Evolutionary conservation across 2,329 filamentous ascomycete genomes (phyloP), one percentile per base, ranked within the genome.

Genomic region (Seiridium cupressi): DNA sequence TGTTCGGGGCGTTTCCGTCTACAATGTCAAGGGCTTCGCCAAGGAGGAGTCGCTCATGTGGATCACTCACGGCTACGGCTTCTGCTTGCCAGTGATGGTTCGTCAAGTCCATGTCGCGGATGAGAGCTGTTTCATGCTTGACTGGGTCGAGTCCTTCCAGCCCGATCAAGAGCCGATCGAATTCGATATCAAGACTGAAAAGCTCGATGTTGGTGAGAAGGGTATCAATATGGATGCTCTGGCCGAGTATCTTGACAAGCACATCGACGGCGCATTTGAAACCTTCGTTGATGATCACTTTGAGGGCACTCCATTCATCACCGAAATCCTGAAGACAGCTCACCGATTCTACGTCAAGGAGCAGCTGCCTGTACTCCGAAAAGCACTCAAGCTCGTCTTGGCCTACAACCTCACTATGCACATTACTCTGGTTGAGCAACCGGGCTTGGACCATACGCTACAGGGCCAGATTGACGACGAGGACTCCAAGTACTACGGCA

Each of bases 211-310:
- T 61, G 93, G 93, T 57, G 89, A 91, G 72, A 92, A 96, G 70
- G 93, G 94, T 60, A 88, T 98, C 69, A 93, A 90, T 56, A 86
- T 86, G 36, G 85, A 90, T 51, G 87, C 92, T 64, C 81, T 98
- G 46, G 92, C 91, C 3, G 92, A 97, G 72, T 98, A 98, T 72
- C 88, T 98, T 38, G 93, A 98, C 78, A 92, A 92, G 74, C 93
- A 98, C 77, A 92, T 98, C 63, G 93, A 97, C 69, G 88, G 89
- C 46, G 91, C 90, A 59, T 97, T 97, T 70, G 93, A 97, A 78
- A 87, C 89, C 64, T 98, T 97, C 70, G 91, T 98, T 59, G 92
- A 97, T 67, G 92, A 97, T 72, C 95, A 97, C 78, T 98, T 97
- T 68, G 93, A 96, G 74, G 94, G 93, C 58, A 97, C 94, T 2